A percentile compares a stretch with the other conserved stretches of the same genome.
Conservation (phyloP, 2,329 filamentous ascomycete species). For the Penicillium verrucosum region DNA sequence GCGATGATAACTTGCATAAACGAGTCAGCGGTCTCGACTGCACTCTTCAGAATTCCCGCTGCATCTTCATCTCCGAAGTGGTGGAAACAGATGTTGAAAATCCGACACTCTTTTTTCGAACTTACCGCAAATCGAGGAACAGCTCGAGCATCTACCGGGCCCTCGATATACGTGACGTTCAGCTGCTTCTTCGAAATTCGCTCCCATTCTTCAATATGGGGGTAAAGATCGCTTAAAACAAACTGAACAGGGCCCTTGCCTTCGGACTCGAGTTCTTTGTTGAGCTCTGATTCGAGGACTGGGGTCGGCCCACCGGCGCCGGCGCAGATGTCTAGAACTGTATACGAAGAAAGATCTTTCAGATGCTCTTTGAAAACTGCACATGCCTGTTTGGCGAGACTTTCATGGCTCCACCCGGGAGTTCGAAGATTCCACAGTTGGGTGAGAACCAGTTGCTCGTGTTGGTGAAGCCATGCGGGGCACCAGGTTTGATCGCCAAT, state of each 20-base stretch:
- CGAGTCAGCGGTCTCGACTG: conserved; percentile 23
- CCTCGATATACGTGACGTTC: conserved; percentile 58
- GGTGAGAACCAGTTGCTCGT: conserved; percentile 31
- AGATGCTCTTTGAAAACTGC: conserved; percentile 37
- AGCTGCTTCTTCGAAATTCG: conserved; percentile 51
- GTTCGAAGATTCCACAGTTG: conserved; percentile 23
- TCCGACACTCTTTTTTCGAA: conserved; percentile 57
- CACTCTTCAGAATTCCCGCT: conserved; percentile 57
- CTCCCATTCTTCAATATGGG: conserved; percentile 61
- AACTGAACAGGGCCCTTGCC: conserved; percentile 49
- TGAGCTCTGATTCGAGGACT: conserved; percentile 59
- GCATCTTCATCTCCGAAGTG: conserved; percentile 68
- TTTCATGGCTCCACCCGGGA: conserved; percentile 15
- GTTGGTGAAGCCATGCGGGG: conserved; percentile 61
- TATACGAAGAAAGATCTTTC: conserved; percentile 51
- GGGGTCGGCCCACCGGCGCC: conserved; percentile 70
- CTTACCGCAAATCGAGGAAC: conserved; percentile 43
- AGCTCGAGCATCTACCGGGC: conserved; percentile 59
- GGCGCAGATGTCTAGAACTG: conserved; percentile 72
- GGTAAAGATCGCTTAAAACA: conserved; percentile 64
- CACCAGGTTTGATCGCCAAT: conserved; percentile 66
- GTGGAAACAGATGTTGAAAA: conserved; percentile 74
- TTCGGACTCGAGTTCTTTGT: conserved; percentile 36
- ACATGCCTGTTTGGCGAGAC: conserved; percentile 11
- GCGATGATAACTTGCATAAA: conserved; percentile 20